Conservation (phyloP, 106 monocot species). For the Dendrobium nobile region DNA sequence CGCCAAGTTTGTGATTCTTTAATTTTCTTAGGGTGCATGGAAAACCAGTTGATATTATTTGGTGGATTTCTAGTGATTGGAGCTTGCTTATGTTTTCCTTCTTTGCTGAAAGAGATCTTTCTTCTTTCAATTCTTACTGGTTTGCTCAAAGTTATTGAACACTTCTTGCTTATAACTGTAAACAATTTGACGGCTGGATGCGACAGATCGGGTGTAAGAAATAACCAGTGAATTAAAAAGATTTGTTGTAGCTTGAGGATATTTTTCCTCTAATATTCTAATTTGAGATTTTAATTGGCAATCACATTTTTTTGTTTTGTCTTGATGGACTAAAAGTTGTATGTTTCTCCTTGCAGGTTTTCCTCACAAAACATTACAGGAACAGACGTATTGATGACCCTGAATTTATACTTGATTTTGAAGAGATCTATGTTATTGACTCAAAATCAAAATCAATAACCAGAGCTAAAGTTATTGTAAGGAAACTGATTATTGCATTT, state of each 20-base stretch:
- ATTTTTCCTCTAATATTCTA: neutral
- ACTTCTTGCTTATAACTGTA: neutral
- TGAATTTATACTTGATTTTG: constrained; percentile 95
- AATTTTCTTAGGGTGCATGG: neutral
- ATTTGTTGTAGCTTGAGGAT: neutral
- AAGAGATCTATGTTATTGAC: constrained; percentile 95
- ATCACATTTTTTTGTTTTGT: neutral
- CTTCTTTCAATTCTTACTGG: neutral
- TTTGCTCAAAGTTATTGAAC: neutral
- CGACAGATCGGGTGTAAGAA: neutral
- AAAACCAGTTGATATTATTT: neutral
- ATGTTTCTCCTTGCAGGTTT: constrained; percentile 44
- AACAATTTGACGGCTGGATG: neutral
- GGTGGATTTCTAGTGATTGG: neutral
- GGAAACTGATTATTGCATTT: constrained; percentile 7
- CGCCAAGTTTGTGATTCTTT: too few species aligned
- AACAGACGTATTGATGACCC: constrained; percentile 67
- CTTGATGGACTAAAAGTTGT: neutral
- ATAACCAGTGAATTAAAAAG: neutral
- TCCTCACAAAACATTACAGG: constrained; percentile 91
- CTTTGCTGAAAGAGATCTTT: neutral
- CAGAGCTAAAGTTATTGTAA: constrained; percentile 85
- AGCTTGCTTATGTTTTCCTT: neutral
- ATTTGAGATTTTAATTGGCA: neutral
- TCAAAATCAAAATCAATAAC: constrained; percentile 80